Base-by-base conservation (phyloP, 257 asterid genomes). In the Thymus mandschuricus region DNA sequence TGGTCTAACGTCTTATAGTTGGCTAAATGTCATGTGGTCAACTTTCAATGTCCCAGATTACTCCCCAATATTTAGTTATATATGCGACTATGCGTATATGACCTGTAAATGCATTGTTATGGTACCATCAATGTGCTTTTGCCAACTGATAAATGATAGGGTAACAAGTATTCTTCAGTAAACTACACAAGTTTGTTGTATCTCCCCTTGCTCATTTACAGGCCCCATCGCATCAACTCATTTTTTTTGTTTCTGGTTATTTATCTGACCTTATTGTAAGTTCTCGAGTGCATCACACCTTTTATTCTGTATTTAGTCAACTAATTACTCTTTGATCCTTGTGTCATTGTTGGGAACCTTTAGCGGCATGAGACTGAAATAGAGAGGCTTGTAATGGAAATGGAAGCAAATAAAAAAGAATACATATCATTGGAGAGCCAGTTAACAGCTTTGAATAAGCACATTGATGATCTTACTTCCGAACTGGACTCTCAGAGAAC, bases 391-490 rank as follows among this genome's bases (percentile, higher is more conserved):
- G 75, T 86, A 61, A 92, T 95, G 98, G 97, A 89, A 82, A 75
- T 88, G 93, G 99, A 95, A 83, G 97, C 85, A 77, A 91, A 68
- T 71, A 88, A 88, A 75, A 91, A 90, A 80, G 99, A 95, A 72
- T 83, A 83, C 59, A 76, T 75, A 72, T 81, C 91, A 13, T 75
- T 88, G 79, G 96, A 87, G 69, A 76, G 79, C 82, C 97, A 95
- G 74, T 71, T 92, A 62, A 79, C 79, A 69, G 83, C 85, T 69
- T 69, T 87, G 68, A 82, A 73, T 72, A 84, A 86, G 83, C 91
- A 80, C 82, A 80, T 87, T 30, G 75, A 80, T 72, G 84, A 85
- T 73, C 81, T 89, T 76, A 76, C 79, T 61, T 66, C 73, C 30
- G 94, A 84, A 77, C 76, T 92, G 66, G 92, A 84, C 51, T 77